Evolutionary conservation across 352 stramenopile genomes (phyloP), one percentile per base, ranked within the genome.

Genomic region (Globisporangium uncinulatum): DNA sequence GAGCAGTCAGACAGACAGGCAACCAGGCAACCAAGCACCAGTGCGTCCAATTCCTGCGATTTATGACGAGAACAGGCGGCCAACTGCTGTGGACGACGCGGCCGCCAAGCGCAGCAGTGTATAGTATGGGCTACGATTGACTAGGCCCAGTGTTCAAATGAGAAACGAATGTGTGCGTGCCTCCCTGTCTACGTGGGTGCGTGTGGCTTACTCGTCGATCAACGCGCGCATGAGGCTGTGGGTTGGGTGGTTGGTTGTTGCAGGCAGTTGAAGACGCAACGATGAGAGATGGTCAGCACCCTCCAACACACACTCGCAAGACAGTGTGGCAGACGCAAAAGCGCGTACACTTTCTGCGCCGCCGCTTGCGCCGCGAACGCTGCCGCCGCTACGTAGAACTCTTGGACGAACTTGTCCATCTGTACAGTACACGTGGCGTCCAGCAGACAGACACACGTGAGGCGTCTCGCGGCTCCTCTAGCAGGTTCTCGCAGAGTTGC

Each of bases 331-430:
- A 4, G 4, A 0, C 39, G 8, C 4, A 11, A 4, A 11, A 4
- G 6, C 13, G 65, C 75, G 51, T 67, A 86, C 78, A 41, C 36
- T 57, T 69, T 72, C 31, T 89, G 79, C 0, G 70, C 55, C 8
- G 62, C 49, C 0, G 59, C 58, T 37, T 86, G 76, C 1, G 71
- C 57, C 8, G 69, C 65, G 53, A 86, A 86, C 32, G 58, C 71
- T 4, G 79, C 73, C 0, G 79, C 71, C 4, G 73, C 71, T 4
- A 85, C 61, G 61, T 86, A 84, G 49, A 89, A 85, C 17, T 89
- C 76, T 32, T 76, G 56, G 6, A 89, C 65, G 21, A 89, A 85
- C 47, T 72, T 70, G 17, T 83, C 56, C 57, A 88, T 73, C 76
- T 88, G 24, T 24, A 29, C 3, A 32, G 7, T 5, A 1, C 19